Percentiles rank a stretch among this genome's conserved stretches.
phyloP scores from a whole-genome alignment of 441 rosid species.

The Eruca vesicaria region DNA sequence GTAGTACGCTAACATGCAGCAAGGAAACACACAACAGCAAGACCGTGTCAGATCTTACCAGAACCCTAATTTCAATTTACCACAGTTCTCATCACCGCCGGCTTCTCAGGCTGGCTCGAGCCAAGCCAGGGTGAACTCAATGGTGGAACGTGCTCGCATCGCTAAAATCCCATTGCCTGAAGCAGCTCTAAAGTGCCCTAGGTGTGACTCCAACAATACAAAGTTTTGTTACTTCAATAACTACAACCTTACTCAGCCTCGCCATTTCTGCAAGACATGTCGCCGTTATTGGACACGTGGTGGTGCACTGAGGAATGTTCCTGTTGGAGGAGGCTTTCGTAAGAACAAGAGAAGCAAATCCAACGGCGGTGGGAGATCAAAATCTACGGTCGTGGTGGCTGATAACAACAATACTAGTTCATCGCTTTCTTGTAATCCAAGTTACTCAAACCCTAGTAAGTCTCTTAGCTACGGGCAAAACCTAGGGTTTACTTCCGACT shows the following conservation, averaged over 20 bases:
- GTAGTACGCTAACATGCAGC: conserved; percentile 34
- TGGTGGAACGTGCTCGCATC: conserved; percentile 61
- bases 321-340: conserved; percentile 65
- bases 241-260: conserved; percentile 63
- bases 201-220: conserved; percentile 61
- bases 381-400: conserved; percentile 37
- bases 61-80: conserved; percentile 34
- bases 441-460: conserved; percentile 38
- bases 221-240: conserved; percentile 68
- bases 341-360: conserved; percentile 57
- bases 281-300: conserved; percentile 71
- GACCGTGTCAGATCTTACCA: conserved; percentile 18
- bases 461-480: conserved; percentile 33
- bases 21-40: conserved; percentile 43
- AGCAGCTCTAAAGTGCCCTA: conserved; percentile 52
- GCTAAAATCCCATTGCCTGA: conserved; percentile 57
- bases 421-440: conserved; percentile 37
- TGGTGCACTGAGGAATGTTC: conserved; percentile 59
- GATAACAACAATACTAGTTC: conserved; percentile 33
- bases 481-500: conserved; percentile 34
- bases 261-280: conserved; percentile 64
- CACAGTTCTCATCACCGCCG: conserved; percentile 36
- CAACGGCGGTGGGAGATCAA: conserved; percentile 38
- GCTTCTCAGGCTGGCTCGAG: conserved; percentile 30
- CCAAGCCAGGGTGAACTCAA: conserved; percentile 44